phyloP scores from a whole-genome alignment of 2,329 filamentous ascomycete genomes.

The Cladosporium sp. region DNA sequence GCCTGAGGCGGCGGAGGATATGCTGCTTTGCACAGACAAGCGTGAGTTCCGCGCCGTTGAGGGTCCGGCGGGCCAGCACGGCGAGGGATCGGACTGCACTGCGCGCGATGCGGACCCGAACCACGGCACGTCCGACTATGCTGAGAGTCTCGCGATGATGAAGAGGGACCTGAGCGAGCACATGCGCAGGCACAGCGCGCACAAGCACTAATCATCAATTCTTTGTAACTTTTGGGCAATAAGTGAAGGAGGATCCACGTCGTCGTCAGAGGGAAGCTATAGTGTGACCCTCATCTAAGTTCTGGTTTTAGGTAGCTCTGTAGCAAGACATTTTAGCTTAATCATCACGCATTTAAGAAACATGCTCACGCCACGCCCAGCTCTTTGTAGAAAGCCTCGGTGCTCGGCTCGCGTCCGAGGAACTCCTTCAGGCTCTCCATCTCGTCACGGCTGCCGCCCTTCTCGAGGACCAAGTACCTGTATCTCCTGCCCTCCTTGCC shows the following conservation, averaged over 20 bases:
- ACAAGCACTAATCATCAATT: no score
- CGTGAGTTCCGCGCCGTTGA: slow-evolving; percentile 33
- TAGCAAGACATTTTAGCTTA: not conserved
- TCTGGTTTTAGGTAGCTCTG: not conserved
- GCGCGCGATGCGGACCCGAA: slow-evolving; percentile 37
- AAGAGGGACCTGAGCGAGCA: not conserved
- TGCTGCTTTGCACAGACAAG: slow-evolving; percentile 15
- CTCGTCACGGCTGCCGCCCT: slow-evolving; percentile 72
- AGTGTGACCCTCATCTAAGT: no score
- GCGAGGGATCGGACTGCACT: slow-evolving; percentile 29
- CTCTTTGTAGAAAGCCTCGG: slow-evolving; percentile 74
- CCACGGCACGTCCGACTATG: slow-evolving; percentile 38
- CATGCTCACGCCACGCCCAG: slow-evolving; percentile 46
- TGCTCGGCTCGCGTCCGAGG: slow-evolving; percentile 67
- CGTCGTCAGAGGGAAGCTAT: no score
- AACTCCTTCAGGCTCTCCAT: slow-evolving; percentile 75
- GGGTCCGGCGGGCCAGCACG: slow-evolving; percentile 31
- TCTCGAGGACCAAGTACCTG: slow-evolving; percentile 70
- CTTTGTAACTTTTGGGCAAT: no score
- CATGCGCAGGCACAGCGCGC: no score
- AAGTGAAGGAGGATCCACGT: no score
- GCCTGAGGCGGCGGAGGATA: slow-evolving; percentile 28
- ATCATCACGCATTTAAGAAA: not conserved
- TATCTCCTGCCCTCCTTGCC: slow-evolving; percentile 66
- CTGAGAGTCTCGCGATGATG: slow-evolving; percentile 30